Percentiles rank a stretch among this genome's conserved stretches.
phyloP scores from a whole-genome alignment of 148 eudicot species.

The Chenopodium formosanum region DNA sequence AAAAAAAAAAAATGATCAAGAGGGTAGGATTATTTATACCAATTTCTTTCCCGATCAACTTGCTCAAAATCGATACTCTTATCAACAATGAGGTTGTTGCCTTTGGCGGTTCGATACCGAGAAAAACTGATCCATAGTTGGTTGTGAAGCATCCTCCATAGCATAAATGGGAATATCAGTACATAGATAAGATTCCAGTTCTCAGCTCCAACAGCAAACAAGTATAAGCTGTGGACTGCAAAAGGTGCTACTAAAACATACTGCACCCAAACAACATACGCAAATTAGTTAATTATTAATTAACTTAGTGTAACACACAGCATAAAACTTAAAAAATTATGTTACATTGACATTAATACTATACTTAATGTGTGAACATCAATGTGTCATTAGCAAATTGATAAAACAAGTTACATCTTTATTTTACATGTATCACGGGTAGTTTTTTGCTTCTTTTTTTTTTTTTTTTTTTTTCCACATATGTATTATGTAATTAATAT shows the following conservation, averaged over 20 bases:
- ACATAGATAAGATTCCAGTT: slow-evolving; percentile 4
- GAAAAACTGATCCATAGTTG: slow-evolving; percentile 38
- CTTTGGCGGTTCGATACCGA: slow-evolving; percentile 49
- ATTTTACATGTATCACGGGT: no score
- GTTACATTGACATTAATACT: no score
- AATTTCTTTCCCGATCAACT: slow-evolving; percentile 34
- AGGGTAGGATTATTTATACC: slow-evolving; percentile 15
- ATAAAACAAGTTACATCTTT: no score
- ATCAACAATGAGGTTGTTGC: slow-evolving; percentile 29
- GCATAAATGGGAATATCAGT: slow-evolving; percentile 14
- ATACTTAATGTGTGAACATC: no score
- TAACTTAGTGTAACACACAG: not conserved
- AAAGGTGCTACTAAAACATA: slow-evolving; percentile 29
- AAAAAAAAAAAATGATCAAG: not conserved
- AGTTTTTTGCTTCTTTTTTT: no score
- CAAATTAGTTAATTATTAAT: not conserved
- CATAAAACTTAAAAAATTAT: no score
- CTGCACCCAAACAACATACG: slow-evolving; percentile 11
- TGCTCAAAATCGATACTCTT: slow-evolving; percentile 35
- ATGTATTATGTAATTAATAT: no score
- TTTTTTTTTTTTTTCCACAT: no score
- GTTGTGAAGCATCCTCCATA: slow-evolving; percentile 39
- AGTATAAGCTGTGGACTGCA: slow-evolving; percentile 34
- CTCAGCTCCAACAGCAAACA: slow-evolving; percentile 4
- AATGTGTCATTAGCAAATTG: no score